These are phyloP conservation scores for Xylariomycetidae sp. DNA, from an alignment of 2,329 filamentous ascomycete species.

Conservation along the genomic window DNA sequence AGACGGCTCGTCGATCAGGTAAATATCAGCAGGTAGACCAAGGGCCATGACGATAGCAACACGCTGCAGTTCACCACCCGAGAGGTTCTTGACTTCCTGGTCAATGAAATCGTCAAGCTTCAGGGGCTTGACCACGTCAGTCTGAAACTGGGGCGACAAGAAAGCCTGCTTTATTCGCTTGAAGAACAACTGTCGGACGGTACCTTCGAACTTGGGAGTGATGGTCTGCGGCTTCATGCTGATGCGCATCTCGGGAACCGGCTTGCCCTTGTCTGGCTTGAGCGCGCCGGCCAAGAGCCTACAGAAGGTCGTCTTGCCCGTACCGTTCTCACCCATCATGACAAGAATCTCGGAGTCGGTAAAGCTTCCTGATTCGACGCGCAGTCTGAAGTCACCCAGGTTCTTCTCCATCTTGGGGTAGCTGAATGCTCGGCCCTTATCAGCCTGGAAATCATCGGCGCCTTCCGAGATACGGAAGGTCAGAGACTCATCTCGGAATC, in stretches of 20 bases:
- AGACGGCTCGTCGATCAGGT: slow-evolving; percentile 95
- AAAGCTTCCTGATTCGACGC: slow-evolving; percentile 76
- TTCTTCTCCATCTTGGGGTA: slow-evolving; percentile 94
- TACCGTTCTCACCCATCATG: slow-evolving; percentile 99
- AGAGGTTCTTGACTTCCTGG: slow-evolving; percentile 98
- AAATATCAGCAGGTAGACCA: slow-evolving; percentile 93
- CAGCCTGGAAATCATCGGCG: slow-evolving; percentile 78
- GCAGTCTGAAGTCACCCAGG: slow-evolving; percentile 79
- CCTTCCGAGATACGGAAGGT: slow-evolving; percentile 92
- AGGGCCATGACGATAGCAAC: slow-evolving; percentile 97
- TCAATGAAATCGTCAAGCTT: slow-evolving; percentile 99
- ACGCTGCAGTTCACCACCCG: slow-evolving; percentile 98
- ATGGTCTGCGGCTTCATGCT: slow-evolving; percentile 99
- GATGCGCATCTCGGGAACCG: slow-evolving; percentile 90
- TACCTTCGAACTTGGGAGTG: slow-evolving; percentile 95
- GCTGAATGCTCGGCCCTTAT: slow-evolving; percentile 76
- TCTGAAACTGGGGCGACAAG: slow-evolving; percentile 96
- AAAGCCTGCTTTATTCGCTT: slow-evolving; percentile 93
- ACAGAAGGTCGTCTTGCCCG: slow-evolving; percentile 98
- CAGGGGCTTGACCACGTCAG: slow-evolving; percentile 98
- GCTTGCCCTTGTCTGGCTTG: slow-evolving; percentile 75
- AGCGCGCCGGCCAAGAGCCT: slow-evolving; percentile 88
- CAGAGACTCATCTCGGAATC: slow-evolving; percentile 94
- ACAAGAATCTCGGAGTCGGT: slow-evolving; percentile 98
- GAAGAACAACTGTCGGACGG: slow-evolving; percentile 96